Percentiles rank a stretch among this genome's conserved stretches.
Evolutionary conservation across 2,329 filamentous ascomycete genomes (phyloP).

Genomic region (Ophiostoma himal-ulmi): DNA sequence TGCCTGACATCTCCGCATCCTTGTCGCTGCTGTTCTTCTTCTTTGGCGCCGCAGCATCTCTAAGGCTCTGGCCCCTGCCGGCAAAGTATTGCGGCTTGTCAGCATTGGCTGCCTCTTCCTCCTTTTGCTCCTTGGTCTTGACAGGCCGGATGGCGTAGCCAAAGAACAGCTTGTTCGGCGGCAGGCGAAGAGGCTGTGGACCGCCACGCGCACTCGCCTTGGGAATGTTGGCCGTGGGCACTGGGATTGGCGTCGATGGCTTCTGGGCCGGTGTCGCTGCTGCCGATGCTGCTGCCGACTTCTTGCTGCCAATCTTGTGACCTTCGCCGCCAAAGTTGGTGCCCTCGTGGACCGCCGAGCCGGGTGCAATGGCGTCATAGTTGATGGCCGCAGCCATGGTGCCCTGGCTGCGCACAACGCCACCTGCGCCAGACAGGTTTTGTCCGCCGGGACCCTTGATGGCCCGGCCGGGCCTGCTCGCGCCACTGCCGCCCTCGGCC

Average conservation of each 20-base stretch:
- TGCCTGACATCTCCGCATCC: slow-evolving; percentile 43
- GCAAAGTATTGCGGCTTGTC: slow-evolving; percentile 67
- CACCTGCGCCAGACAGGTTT: slow-evolving; percentile 44
- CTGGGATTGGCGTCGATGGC: slow-evolving; percentile 28
- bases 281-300: slow-evolving; percentile 69
- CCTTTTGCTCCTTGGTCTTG: slow-evolving; percentile 68
- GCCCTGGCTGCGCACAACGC: slow-evolving; percentile 74
- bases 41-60: slow-evolving; percentile 42
- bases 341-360: slow-evolving; percentile 58
- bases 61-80: slow-evolving; percentile 76
- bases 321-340: slow-evolving; percentile 78
- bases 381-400: slow-evolving; percentile 99
- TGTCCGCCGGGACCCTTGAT: slow-evolving; percentile 58
- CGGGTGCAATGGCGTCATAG: slow-evolving; percentile 82
- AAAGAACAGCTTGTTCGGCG: slow-evolving; percentile 90
- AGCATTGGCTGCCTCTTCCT: slow-evolving; percentile 58
- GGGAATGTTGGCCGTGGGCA: slow-evolving; percentile 34
- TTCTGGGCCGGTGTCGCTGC: slow-evolving; percentile 8
- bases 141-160: slow-evolving; percentile 89
- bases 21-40: slow-evolving; percentile 55
- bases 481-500: slow-evolving; percentile 27
- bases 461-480: slow-evolving; percentile 61
- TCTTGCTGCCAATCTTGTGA: slow-evolving; percentile 66
- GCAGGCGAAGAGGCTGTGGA: slow-evolving; percentile 76
- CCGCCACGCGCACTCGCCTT: slow-evolving; percentile 39